phyloP scores from a whole-genome alignment of 805 yeast genomes.

The Priceomyces medius region DNA sequence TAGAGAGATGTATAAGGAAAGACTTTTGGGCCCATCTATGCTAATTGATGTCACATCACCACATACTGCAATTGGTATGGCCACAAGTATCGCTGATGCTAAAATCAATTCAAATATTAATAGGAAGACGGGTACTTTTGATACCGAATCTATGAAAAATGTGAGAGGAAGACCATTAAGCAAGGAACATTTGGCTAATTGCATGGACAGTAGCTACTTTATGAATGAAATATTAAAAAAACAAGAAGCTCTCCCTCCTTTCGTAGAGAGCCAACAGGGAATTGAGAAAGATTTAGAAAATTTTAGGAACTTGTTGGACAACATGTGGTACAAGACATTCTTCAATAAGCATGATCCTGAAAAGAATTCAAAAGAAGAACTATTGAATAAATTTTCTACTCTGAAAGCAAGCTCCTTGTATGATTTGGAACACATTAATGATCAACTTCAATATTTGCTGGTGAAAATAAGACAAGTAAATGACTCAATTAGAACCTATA shows the following conservation, averaged over 20 bases:
- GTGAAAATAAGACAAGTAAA: slow-evolving; percentile 25
- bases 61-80: slow-evolving; percentile 47
- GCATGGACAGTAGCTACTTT: slow-evolving; percentile 65
- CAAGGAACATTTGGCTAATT: slow-evolving; percentile 57
- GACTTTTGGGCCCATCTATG: slow-evolving; percentile 57
- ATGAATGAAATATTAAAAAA: slow-evolving; percentile 71
- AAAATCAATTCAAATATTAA: slow-evolving; percentile 67
- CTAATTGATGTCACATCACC: slow-evolving; percentile 42
- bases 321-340: slow-evolving; percentile 34
- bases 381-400: not conserved
- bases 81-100: slow-evolving; percentile 70
- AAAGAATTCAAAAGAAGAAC: slow-evolving; percentile 3
- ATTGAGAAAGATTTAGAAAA: slow-evolving; percentile 50
- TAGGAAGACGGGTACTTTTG: slow-evolving; percentile 66
- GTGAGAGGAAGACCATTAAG: slow-evolving; percentile 61
- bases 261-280: slow-evolving; percentile 83
- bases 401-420: not conserved
- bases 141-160: slow-evolving; percentile 43
- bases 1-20: slow-evolving; percentile 60
- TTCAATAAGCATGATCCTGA: slow-evolving; percentile 10
- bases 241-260: slow-evolving; percentile 83
- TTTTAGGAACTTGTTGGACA: slow-evolving; percentile 47
- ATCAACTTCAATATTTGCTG: slow-evolving; percentile 15
- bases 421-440: not conserved
- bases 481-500: slow-evolving; percentile 30